Conservation (phyloP, 306 rosid species). For the Gastrolobium villosum region DNA sequence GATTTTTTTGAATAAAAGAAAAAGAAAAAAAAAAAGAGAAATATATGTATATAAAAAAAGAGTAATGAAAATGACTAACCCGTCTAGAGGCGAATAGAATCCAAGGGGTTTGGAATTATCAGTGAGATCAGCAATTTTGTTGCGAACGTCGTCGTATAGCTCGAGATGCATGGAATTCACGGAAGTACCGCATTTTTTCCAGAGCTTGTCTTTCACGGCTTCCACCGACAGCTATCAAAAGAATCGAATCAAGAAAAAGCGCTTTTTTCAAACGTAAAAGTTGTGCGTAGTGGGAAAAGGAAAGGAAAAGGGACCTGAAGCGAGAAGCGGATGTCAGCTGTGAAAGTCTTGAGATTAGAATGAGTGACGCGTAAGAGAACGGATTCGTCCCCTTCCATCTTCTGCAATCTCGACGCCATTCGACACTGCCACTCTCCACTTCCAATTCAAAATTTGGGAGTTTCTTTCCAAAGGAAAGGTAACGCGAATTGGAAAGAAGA, state of each 20-base stretch:
- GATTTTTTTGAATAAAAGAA: not conserved
- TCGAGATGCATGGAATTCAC: slow-evolving; percentile 79
- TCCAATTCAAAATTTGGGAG: too few relatives aligned
- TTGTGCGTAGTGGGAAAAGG: not conserved
- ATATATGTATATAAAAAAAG: not conserved
- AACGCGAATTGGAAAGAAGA: too few relatives aligned
- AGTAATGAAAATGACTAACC: slow-evolving; percentile 51
- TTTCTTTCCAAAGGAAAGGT: too few relatives aligned
- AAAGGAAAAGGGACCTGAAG: slow-evolving; percentile 54
- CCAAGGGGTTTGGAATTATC: slow-evolving; percentile 75
- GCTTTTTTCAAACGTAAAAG: not conserved
- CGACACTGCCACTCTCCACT: too few relatives aligned
- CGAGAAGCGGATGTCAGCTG: slow-evolving; percentile 76
- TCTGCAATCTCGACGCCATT: slow-evolving; percentile 71
- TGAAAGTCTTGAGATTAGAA: slow-evolving; percentile 78
- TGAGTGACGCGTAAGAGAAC: slow-evolving; percentile 77
- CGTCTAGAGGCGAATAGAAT: slow-evolving; percentile 85
- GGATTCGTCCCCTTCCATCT: slow-evolving; percentile 72
- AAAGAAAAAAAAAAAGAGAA: not conserved
- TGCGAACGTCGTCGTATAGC: slow-evolving; percentile 71
- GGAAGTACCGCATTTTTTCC: slow-evolving; percentile 86
- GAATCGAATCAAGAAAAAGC: not conserved
- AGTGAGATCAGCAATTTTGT: slow-evolving; percentile 69
- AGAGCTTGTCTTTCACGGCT: slow-evolving; percentile 80
- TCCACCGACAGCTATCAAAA: slow-evolving; percentile 66